Conservation (phyloP, 2,329 filamentous ascomycete species). For the Lachnellula willkommii region DNA sequence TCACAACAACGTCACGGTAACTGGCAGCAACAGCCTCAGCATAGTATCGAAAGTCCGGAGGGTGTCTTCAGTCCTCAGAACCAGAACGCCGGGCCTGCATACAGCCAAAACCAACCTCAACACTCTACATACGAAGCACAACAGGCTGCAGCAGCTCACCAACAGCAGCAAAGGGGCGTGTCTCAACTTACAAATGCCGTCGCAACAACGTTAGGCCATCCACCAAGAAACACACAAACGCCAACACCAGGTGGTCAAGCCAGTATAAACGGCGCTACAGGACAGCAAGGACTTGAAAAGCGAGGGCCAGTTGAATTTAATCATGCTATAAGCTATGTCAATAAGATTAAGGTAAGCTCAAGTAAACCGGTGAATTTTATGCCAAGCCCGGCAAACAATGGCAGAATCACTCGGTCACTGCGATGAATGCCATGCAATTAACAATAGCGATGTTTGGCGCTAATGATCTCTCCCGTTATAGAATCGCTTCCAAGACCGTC, state of each 20-base stretch:
- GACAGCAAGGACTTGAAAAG: constrained; percentile 67
- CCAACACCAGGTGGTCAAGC: constrained; percentile 53
- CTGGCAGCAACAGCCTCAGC: constrained; percentile 52
- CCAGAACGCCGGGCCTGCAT: constrained; percentile 44
- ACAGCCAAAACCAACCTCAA: constrained; percentile 40
- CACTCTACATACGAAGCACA: constrained; percentile 36
- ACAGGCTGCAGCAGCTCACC: constrained; percentile 43
- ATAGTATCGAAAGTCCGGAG: constrained; percentile 59
- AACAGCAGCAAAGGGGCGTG: constrained; percentile 61
- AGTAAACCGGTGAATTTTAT: constrained; percentile 6
- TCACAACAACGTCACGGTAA: constrained; percentile 34
- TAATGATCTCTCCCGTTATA: constrained; percentile 34
- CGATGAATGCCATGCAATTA: not conserved
- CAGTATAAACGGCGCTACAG: constrained; percentile 55
- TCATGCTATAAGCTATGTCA: constrained; percentile 98
- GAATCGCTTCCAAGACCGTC: constrained; percentile 95
- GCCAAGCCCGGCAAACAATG: not conserved
- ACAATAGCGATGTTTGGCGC: constrained; percentile 1
- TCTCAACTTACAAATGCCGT: constrained; percentile 62
- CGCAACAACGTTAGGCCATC: constrained; percentile 32
- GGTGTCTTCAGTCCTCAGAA: constrained; percentile 55
- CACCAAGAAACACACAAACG: constrained; percentile 51
- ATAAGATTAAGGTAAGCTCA: constrained; percentile 86
- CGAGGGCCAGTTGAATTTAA: constrained; percentile 97
- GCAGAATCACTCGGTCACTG: not conserved